Base-by-base conservation (phyloP, 768 basidiomycete species). In the Russula virescens region DNA sequence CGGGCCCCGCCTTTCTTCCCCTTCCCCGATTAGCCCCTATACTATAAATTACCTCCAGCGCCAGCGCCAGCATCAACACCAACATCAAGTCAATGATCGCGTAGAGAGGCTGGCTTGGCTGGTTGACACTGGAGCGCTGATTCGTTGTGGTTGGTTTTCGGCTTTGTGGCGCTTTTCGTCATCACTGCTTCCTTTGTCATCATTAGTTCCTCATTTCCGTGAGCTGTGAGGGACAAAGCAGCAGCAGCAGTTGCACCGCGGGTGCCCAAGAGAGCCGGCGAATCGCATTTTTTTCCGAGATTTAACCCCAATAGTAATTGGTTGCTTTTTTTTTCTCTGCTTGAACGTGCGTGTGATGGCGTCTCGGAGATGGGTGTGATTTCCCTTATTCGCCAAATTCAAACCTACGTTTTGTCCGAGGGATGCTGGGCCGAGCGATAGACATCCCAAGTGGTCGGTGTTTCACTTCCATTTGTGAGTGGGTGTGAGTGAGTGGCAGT, bases 31-130 rank as follows among this genome's bases (percentile, higher is more conserved):
- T n/a, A 72, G 70, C 74, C 80, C 2, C 58, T 80, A 69, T 80
- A 80, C 68, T 80, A 78, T 69, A 72, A 72, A 34, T 52, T 78
- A 5, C 79, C 79, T 7, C 68, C 73, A 38, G 43, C 43, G 7
- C 31, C 26, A 8, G 48, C 48, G 14, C 21, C 47, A 14, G 47
- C 47, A 14, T 26, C 42, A n/a, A 14, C 3, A 34, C 19, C 58
- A 42, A 70, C 69, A 25, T 74, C 74, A 16, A 63, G 68, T 31
- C 59, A 75, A 49, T 79, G 68, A 61, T 48, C 35, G 19, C 18
- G 21, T 43, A 19, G 10, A 50, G 16, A 9, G 11, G 10, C 2
- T 11, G 40, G 25, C 42, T 60, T 49, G 21, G 47, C 42, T 31
- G 31, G 31, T 31, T 8, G 31, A 8, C 31, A 3, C 31, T 8